Percentiles rank a stretch among this genome's conserved stretches.
phyloP scores from a whole-genome alignment of 2,329 filamentous ascomycete genomes.

The Xylaria sp. region DNA sequence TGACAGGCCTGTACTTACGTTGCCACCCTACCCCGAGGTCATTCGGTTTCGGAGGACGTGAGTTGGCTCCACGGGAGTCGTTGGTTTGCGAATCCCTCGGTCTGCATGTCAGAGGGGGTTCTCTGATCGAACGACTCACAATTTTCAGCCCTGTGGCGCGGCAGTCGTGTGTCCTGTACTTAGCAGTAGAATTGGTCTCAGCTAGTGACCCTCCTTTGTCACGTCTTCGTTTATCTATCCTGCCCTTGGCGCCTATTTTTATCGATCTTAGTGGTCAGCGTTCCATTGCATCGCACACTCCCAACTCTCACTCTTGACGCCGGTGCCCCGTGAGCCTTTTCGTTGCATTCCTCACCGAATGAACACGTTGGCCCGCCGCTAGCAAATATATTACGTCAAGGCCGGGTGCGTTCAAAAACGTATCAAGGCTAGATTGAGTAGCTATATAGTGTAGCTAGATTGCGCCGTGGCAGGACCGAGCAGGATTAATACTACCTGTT shows the following conservation, averaged over 20 bases:
- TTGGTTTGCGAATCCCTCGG: conserved; percentile 1
- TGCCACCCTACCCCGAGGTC: conserved; percentile 12
- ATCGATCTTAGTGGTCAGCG: not conserved
- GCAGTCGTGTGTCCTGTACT: conserved; percentile 6
- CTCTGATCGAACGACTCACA: conserved; percentile 18
- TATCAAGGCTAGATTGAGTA: not conserved
- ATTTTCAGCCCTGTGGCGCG: conserved; percentile 28
- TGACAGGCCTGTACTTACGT: conserved; percentile 4
- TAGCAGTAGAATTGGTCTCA: too few species aligned
- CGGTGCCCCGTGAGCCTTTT: not conserved
- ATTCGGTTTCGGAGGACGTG: conserved; percentile 15
- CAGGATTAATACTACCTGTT: not conserved
- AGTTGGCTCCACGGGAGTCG: conserved; percentile 13
- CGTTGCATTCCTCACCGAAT: not conserved
- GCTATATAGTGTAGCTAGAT: not conserved
- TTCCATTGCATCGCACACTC: conserved; percentile 10
- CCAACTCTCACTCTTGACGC: not conserved
- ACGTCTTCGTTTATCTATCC: conserved; percentile 3
- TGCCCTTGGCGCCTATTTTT: conserved; percentile 2
- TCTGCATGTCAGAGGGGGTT: conserved; percentile 27
- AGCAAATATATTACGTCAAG: not conserved
- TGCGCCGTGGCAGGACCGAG: not conserved
- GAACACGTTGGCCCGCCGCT: too few species aligned
- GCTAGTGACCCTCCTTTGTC: conserved; percentile 1
- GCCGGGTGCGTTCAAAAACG: not conserved